Evolutionary conservation across 768 basidiomycete genomes (phyloP).

Genomic region (Hygrophoropsis aurantiaca): DNA sequence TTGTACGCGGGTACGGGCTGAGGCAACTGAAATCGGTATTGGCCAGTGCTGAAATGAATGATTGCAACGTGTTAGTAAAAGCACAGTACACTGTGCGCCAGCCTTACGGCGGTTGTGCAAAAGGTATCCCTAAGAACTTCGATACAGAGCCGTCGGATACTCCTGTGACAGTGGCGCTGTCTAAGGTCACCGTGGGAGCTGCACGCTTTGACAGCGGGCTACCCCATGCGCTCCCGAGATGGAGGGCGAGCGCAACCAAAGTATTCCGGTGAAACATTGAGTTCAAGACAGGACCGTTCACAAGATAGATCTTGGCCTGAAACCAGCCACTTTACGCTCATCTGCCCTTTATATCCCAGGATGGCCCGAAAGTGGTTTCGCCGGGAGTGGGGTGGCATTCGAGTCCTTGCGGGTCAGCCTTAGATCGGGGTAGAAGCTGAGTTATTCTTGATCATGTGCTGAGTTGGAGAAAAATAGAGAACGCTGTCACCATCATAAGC

Average conservation of each 20-base stretch:
- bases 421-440: too few relatives aligned
- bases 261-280: too few relatives aligned
- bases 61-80: too few relatives aligned
- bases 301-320: too few relatives aligned
- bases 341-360: neutral
- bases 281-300: too few relatives aligned
- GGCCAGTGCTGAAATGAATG: constrained; percentile 23
- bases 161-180: constrained; percentile 29
- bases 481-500: too few relatives aligned
- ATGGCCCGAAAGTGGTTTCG: too few relatives aligned
- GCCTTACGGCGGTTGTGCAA: constrained; percentile 38
- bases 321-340: too few relatives aligned
- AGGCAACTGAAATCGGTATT: constrained; percentile 38
- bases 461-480: too few relatives aligned
- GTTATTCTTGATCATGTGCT: too few relatives aligned
- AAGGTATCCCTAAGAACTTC: constrained; percentile 42
- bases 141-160: constrained; percentile 17
- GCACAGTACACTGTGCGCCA: neutral
- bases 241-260: neutral
- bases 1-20: constrained; percentile 24
- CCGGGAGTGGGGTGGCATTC: too few relatives aligned
- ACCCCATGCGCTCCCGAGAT: neutral
- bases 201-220: neutral
- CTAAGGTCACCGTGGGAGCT: constrained; percentile 24
- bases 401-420: too few relatives aligned